Evolutionary conservation across 805 yeast species (phyloP), one percentile per base, ranked within the genome.

Genomic region (Kodamaea kaohsiungensis): DNA sequence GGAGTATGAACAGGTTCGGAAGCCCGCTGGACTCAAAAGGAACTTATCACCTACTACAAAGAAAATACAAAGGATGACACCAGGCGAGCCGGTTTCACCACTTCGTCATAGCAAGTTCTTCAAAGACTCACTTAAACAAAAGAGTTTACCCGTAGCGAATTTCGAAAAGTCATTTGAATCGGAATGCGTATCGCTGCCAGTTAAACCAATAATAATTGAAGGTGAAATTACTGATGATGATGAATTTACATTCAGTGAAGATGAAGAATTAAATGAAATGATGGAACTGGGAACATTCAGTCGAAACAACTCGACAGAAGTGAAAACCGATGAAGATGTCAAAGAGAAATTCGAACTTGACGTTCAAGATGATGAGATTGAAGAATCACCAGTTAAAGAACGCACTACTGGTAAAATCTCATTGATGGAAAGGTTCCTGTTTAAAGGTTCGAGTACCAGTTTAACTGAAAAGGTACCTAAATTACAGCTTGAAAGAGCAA

Each of bases 351-450:
- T 49, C 48, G 67, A 59, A 8, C 59, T 66, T 16, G 71, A 67
- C 17, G 70, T 65, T 7, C 65, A 66, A 27, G 73, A 70, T 39
- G 72, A 73, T 43, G 76, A 71, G 30, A 64, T 75, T 8, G 80
- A 75, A 51, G 79, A 75, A 55, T 74, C 79, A 2, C 79, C 79
- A 3, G 62, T 69, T 7, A 75, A 73, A 19, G 39, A n/a, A 9
- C 37, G 40, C 7, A 43, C 27, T 35, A 13, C 19, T 12, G 15
- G 17, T 27, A 43, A 37, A 10, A 33, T 56, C 45, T 48, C 60
- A 1, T 59, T 67, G 30, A 61, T 68, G 51, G 61, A 63, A 6
- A 64, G 56, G 16, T 67, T 60, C 43, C 65, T 63, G 63, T 65
- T 51, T 51, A 53, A 60, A 43, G 62, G 18, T 17, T 19, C 45